Conservation (phyloP, 805 yeast species). For the Metschnikowia amazonensis region DNA sequence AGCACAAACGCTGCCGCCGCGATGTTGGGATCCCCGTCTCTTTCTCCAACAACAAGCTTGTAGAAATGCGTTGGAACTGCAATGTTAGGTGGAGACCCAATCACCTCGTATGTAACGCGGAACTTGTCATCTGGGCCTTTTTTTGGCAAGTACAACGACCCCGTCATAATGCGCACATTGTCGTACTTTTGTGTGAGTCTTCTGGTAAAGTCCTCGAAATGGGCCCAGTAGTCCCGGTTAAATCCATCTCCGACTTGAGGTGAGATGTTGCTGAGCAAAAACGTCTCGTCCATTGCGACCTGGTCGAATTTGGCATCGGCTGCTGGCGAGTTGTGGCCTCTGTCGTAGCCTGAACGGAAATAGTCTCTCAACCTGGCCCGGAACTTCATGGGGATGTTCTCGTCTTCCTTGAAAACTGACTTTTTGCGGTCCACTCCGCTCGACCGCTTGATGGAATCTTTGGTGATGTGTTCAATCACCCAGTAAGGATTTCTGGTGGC, state of each 20-base stretch:
- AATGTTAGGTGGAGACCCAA: constrained; percentile 92
- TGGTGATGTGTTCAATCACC: constrained; percentile 86
- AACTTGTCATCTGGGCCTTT: constrained; percentile 77
- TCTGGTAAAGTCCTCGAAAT: constrained; percentile 84
- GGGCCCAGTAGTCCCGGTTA: constrained; percentile 97
- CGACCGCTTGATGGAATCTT: constrained; percentile 53
- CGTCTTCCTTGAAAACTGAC: constrained; percentile 86
- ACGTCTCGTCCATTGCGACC: constrained; percentile 92
- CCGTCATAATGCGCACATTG: constrained; percentile 84
- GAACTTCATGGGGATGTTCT: constrained; percentile 67
- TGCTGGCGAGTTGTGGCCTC: constrained; percentile 98
- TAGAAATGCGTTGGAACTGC: constrained; percentile 98
- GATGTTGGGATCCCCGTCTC: constrained; percentile 40
- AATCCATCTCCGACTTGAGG: constrained; percentile 98
- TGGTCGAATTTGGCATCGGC: constrained; percentile 93
- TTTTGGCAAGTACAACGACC: constrained; percentile 87
- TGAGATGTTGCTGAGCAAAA: constrained; percentile 81
- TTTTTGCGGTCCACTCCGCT: constrained; percentile 70
- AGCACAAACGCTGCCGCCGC: constrained; percentile 90
- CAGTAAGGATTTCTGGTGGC: constrained; percentile 81
- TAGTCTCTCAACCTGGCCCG: constrained; percentile 78
- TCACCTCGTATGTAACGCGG: constrained; percentile 82
- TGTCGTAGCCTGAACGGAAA: constrained; percentile 91
- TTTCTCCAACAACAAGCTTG: constrained; percentile 85
- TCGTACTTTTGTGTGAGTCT: constrained; percentile 67